Conservation (phyloP, 371 early-diverging fungal genomes). For the Mortierella sp. region DNA sequence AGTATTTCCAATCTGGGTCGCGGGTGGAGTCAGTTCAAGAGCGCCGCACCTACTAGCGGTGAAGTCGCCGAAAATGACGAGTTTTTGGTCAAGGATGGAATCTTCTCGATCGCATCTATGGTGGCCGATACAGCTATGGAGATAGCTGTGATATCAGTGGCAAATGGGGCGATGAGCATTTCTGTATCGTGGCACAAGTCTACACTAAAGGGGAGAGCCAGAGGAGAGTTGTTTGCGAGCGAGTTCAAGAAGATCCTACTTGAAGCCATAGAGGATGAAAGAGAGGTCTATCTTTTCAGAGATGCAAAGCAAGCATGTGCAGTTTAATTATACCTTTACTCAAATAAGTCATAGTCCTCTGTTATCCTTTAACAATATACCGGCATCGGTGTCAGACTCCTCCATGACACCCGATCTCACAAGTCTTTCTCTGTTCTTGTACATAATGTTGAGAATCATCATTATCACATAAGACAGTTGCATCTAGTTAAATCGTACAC, state of each 20-base stretch:
- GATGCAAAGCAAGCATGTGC: background rate
- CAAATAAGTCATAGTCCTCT: no score
- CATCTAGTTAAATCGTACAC: no score
- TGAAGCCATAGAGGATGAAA: conserved; percentile 17
- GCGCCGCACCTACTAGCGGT: no score
- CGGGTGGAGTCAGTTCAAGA: conserved; percentile 13
- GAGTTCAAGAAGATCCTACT: conserved; percentile 33
- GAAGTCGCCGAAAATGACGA: background rate
- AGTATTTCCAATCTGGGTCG: conserved; percentile 42
- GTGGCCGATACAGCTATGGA: conserved; percentile 32
- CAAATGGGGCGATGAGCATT: conserved; percentile 11
- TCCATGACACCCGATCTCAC: no score
- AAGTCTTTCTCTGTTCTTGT: no score
- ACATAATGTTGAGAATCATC: no score
- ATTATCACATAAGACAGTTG: no score
- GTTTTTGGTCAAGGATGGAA: conserved; percentile 23
- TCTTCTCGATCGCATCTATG: conserved; percentile 35
- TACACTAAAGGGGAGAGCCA: conserved; percentile 14
- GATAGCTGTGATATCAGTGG: conserved; percentile 31
- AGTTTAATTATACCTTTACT: background rate
- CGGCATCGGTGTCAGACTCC: no score
- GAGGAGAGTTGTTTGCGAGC: conserved; percentile 23
- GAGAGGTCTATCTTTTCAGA: background rate
- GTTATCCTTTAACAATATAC: no score
- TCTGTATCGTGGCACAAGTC: conserved; percentile 42